Conservation (phyloP, 2,329 filamentous ascomycete genomes). For the Cercospora janseana region DNA sequence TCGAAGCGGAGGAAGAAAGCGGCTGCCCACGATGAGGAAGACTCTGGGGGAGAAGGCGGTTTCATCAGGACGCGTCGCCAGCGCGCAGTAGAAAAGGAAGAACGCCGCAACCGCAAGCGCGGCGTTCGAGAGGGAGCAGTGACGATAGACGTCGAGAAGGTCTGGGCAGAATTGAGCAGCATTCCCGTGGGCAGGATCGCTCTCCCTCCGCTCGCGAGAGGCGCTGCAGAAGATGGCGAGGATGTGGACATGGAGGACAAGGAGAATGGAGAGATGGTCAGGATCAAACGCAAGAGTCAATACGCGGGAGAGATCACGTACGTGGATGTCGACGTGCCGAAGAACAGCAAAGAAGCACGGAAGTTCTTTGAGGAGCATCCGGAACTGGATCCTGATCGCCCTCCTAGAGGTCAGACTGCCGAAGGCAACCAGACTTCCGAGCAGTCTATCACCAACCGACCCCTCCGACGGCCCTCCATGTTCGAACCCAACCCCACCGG, state of each 20-base stretch:
- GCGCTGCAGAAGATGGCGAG: constrained; percentile 13
- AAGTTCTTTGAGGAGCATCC: constrained; percentile 49
- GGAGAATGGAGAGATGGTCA: constrained; percentile 47
- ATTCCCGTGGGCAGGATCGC: constrained; percentile 33
- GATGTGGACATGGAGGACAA: constrained; percentile 26
- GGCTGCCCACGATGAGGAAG: constrained; percentile 28
- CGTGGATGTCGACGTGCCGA: constrained; percentile 54
- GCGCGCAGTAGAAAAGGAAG: constrained; percentile 50
- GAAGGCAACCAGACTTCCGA: constrained; percentile 20
- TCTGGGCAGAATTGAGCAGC: constrained; percentile 55
- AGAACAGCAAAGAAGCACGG: constrained; percentile 55
- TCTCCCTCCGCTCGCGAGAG: constrained; percentile 14
- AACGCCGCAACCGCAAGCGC: constrained; percentile 49
- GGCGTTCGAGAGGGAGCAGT: constrained; percentile 44
- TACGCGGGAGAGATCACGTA: constrained; percentile 57
- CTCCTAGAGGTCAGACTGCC: constrained; percentile 22
- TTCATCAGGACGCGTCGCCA: constrained; percentile 56
- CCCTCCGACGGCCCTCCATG: constrained; percentile 47
- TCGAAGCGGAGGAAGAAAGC: constrained; percentile 42
- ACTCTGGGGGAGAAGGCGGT: constrained; percentile 49
- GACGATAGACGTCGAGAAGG: constrained; percentile 55
- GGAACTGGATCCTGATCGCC: constrained; percentile 35
- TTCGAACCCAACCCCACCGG: constrained; percentile 53
- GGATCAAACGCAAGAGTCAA: constrained; percentile 57
- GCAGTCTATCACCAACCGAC: constrained; percentile 39